Evolutionary conservation across 2,329 filamentous ascomycete genomes (phyloP), one percentile per base, ranked within the genome.

Genomic region (Calonectria crousiana): DNA sequence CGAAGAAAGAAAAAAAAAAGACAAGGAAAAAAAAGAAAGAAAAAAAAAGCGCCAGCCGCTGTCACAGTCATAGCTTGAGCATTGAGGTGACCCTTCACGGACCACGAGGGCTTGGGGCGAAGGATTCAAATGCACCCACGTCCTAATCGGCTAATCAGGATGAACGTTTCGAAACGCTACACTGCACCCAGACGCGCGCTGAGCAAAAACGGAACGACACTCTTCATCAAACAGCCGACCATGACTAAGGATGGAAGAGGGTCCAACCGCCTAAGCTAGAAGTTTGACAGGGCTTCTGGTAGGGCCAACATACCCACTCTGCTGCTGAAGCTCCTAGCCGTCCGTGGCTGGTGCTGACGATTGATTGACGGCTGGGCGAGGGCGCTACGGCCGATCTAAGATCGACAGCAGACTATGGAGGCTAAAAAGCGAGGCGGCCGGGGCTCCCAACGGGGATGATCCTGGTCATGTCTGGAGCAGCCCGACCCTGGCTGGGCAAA

Each of bases 361-460:
- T 79, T 80, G 76, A 79, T 79, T 80, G 76, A 79, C 78, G 79
- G 75, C 79, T 79, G 73, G 75, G 70, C 56, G 34, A 73, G 47
- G 58, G 69, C 77, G 71, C 78, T 79, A 80, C 77, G 76, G 78
- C 66, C 74, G 79, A 80, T 80, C 79, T 77, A 73, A 78, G 79
- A 80, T 80, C 79, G 77, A 77, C 78, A 71, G 71, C 67, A 49
- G 58, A 20, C 67, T 78, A 77, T 44, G 41, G 41, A 44, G 41
- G 18, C 41, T 44, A 51, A 62, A 62, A 71, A 73, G 73, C 68
- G 68, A 67, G 58, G 41, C 73, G 62, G 73, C 76, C 70, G 73
- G 69, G 70, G 67, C 66, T 49, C 41, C 41, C 60, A 75, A 64
- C 74, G 65, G 72, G 71, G 72, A 49, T 67, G 41, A 68, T 73